Percentiles rank a stretch among this genome's conserved stretches.
phyloP scores from a whole-genome alignment of 495 filamentous ascomycete species.

The Cercophora scortea region DNA sequence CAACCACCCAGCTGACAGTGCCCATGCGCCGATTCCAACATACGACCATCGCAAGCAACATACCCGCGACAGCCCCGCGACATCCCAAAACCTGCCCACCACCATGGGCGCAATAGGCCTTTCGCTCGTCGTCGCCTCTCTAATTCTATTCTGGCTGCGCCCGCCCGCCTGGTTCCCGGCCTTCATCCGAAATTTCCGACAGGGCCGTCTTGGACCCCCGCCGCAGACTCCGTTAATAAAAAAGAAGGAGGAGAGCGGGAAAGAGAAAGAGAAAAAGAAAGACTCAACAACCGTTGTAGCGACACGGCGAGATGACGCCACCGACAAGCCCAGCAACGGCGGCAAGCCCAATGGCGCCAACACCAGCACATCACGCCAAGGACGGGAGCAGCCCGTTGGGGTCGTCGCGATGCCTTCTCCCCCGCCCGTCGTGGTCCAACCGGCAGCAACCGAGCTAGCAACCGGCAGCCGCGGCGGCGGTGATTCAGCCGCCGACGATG shows the following conservation, averaged over 20 bases:
- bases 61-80: not conserved
- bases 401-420: constrained; percentile 11
- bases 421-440: constrained; percentile 1
- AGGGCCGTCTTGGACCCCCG: constrained; percentile 15
- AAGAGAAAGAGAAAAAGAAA: not conserved
- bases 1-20: not conserved
- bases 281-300: not conserved
- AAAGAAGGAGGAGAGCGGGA: not conserved
- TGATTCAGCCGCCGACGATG: constrained; percentile 1
- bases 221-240: constrained; percentile 12
- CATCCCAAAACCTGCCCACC: not conserved
- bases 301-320: not conserved
- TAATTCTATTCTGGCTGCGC: constrained; percentile 42
- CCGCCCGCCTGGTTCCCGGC: constrained; percentile 34
- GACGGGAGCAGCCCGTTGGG: no score
- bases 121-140: constrained; percentile 45
- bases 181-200: constrained; percentile 22
- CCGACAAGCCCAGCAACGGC: no score
- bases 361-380: no score
- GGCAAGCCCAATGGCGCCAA: no score
- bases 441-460: not conserved
- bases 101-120: constrained; percentile 46
- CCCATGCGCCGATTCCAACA: constrained; percentile 13
- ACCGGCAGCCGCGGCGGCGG: constrained; percentile 2
- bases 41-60: constrained; percentile 12